These are phyloP conservation scores for Triticum turgidum DNA, from an alignment of 176 grass and related monocot species.

Conservation along the genomic window DNA sequence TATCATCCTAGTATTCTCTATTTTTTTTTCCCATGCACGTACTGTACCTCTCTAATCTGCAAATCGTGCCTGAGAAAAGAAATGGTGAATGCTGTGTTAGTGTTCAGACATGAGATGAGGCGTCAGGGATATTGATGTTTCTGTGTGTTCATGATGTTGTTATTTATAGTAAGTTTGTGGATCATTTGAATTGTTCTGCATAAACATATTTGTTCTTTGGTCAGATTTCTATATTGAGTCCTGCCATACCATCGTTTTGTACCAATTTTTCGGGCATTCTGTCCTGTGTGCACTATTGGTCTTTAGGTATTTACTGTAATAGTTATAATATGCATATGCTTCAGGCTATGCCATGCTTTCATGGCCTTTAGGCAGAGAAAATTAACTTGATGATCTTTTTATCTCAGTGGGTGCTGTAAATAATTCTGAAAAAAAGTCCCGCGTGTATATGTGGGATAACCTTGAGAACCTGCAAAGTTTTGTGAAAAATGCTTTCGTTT, in stretches of 20 bases:
- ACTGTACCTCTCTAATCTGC: not conserved
- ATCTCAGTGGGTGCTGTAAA: not conserved
- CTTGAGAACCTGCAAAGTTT: not conserved
- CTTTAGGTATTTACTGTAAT: not conserved
- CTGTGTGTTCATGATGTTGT: not conserved
- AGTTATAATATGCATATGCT: not conserved
- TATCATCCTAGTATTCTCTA: not conserved
- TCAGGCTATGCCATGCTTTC: not conserved
- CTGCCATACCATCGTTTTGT: conserved; percentile 3
- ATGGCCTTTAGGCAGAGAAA: not conserved
- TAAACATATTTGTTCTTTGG: not conserved
- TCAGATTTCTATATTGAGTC: not conserved
- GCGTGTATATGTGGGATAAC: not conserved
- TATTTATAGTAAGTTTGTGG: not conserved
- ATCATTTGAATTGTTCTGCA: not conserved
- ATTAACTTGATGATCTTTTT: not conserved
- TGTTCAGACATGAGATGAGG: not conserved
- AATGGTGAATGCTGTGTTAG: not conserved
- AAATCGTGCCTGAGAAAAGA: not conserved
- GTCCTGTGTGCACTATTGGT: not conserved
- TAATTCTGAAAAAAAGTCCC: not conserved
- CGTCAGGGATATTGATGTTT: not conserved
- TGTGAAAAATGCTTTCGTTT: not conserved
- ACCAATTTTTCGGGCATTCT: not conserved
- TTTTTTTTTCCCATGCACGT: not conserved